phyloP scores from a whole-genome alignment of 352 stramenopile genomes.

The Globisporangium cederbergense region DNA sequence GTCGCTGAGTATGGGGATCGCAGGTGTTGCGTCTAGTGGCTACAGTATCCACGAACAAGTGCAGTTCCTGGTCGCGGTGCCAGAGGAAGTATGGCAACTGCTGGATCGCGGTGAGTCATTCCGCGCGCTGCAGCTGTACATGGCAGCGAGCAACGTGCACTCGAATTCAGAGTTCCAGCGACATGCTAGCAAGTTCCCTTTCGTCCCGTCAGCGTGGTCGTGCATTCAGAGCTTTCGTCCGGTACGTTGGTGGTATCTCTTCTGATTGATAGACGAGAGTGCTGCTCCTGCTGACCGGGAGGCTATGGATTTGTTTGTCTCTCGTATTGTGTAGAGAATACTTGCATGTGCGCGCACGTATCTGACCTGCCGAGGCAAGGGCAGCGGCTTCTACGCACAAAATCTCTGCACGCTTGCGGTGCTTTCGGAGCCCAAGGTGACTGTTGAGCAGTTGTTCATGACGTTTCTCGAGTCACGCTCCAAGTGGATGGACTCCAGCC shows the following conservation, averaged over 20 bases:
- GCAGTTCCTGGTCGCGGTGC: conserved; percentile 47
- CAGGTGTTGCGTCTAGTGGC: neutral
- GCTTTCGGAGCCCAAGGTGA: conserved; percentile 27
- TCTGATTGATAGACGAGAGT: neutral
- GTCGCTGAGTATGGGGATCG: neutral
- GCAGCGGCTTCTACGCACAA: conserved; percentile 56
- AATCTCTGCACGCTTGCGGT: conserved; percentile 54
- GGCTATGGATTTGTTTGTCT: conserved; percentile 9
- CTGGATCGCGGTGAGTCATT: conserved; percentile 63
- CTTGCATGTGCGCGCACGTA: conserved; percentile 39
- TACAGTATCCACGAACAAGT: conserved; percentile 30
- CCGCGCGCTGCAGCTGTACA: conserved; percentile 45
- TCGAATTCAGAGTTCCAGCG: conserved; percentile 16
- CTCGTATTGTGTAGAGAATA: conserved; percentile 34
- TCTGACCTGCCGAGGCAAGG: conserved; percentile 49
- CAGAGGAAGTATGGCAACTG: conserved; percentile 67
- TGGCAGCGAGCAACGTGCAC: conserved; percentile 33
- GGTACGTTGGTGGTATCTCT: conserved; percentile 24
- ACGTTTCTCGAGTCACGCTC: conserved; percentile 48
- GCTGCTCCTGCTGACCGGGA: neutral
- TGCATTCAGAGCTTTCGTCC: conserved; percentile 61
- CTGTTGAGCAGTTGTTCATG: conserved; percentile 32
- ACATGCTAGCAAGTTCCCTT: conserved; percentile 40
- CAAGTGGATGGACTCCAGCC: conserved; percentile 40
- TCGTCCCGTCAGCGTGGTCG: conserved; percentile 62